Evolutionary conservation across 495 filamentous ascomycete genomes (phyloP).

Genomic region (Neurospora discreta): DNA sequence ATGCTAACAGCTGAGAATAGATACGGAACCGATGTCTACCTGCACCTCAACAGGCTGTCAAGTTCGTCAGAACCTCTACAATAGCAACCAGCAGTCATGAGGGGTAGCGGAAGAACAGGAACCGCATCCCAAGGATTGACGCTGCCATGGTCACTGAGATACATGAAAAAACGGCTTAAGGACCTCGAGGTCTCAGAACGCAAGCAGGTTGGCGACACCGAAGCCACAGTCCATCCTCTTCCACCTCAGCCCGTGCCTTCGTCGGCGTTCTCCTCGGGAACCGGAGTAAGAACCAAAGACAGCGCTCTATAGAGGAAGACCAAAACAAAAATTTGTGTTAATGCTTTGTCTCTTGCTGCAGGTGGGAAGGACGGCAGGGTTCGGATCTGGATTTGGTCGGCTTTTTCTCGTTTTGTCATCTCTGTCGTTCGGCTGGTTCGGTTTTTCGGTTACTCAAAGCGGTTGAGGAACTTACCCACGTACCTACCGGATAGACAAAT

Average conservation of each 20-base stretch:
- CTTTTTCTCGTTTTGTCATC: background rate
- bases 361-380: background rate
- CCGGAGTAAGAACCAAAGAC: background rate
- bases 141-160: slow-evolving; percentile 37
- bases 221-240: slow-evolving; percentile 45
- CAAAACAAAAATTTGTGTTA: background rate
- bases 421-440: background rate
- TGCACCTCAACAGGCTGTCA: slow-evolving; percentile 89
- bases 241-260: background rate
- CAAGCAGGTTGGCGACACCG: slow-evolving; percentile 78
- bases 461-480: background rate
- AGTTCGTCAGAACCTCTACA: slow-evolving; percentile 94
- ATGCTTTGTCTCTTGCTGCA: background rate
- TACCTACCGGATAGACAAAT: background rate
- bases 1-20: slow-evolving; percentile 30
- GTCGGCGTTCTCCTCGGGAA: background rate
- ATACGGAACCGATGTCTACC: slow-evolving; percentile 96
- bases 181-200: slow-evolving; percentile 62
- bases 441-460: background rate
- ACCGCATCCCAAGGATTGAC: slow-evolving; percentile 80
- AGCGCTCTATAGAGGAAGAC: background rate
- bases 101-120: slow-evolving; percentile 40
- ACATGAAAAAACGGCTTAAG: slow-evolving; percentile 49
- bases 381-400: background rate
- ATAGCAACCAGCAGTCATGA: slow-evolving; percentile 98